Percentiles rank a stretch among this genome's conserved stretches.
Evolutionary conservation across 148 eudicot genomes (phyloP).

Genomic region (Chenopodium berlandieri): DNA sequence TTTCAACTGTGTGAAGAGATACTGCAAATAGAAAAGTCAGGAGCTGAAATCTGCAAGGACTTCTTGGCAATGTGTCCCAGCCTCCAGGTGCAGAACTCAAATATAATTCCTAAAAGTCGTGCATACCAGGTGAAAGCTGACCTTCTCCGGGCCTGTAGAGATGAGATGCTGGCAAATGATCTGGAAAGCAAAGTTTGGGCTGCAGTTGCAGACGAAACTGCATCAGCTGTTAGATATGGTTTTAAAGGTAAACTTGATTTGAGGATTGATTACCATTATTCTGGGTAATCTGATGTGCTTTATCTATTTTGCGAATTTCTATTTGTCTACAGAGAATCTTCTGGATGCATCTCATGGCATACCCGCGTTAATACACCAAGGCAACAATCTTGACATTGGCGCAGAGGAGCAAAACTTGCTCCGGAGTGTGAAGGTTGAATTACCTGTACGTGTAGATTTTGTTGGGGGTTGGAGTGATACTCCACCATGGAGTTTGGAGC

Average conservation of each 20-base stretch:
- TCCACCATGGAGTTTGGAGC: constrained; percentile 99
- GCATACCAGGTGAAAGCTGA: constrained; percentile 86
- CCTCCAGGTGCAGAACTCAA: constrained; percentile 56
- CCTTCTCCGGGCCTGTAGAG: constrained; percentile 71
- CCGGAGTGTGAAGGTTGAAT: constrained; percentile 69
- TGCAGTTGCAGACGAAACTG: constrained; percentile 95
- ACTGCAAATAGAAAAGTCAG: constrained; percentile 62
- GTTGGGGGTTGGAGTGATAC: constrained; percentile 99
- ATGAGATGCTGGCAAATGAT: constrained; percentile 51
- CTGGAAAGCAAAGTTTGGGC: constrained; percentile 85
- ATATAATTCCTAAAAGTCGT: constrained; percentile 82
- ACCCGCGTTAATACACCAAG: constrained; percentile 28
- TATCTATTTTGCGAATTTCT: background rate
- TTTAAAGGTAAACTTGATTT: constrained; percentile 57
- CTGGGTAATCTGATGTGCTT: background rate
- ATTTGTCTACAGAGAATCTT: constrained; percentile 48
- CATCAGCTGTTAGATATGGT: constrained; percentile 93
- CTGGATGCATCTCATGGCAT: constrained; percentile 45
- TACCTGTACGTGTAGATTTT: constrained; percentile 96
- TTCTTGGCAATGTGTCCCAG: constrained; percentile 68
- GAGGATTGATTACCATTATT: constrained; percentile 4
- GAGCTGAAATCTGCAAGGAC: constrained; percentile 62
- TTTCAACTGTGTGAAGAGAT: constrained; percentile 84
- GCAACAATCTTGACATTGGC: constrained; percentile 22
- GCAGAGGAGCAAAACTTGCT: constrained; percentile 32